Evolutionary conservation across 345 rosid genomes (phyloP).

Genomic region (Limnanthes douglasii): DNA sequence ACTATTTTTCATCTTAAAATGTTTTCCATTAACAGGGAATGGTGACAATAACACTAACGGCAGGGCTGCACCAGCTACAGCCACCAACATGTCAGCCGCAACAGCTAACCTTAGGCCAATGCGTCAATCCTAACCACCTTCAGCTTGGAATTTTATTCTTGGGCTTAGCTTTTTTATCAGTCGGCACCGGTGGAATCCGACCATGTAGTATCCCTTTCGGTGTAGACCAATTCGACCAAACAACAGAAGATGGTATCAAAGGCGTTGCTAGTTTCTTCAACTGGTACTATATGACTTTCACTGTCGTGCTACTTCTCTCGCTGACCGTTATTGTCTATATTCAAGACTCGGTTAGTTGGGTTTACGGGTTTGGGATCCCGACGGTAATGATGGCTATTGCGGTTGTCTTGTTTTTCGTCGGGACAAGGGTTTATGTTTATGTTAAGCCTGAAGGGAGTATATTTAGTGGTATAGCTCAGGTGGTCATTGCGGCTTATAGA

Average conservation of each 20-base stretch:
- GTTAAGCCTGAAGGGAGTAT: constrained; percentile 57
- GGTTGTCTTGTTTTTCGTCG: constrained; percentile 35
- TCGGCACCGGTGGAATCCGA: constrained; percentile 62
- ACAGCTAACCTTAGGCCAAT: constrained; percentile 7
- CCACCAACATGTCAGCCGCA: constrained; percentile 31
- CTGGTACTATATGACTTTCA: constrained; percentile 51
- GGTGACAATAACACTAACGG: constrained; percentile 46
- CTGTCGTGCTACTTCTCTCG: constrained; percentile 31
- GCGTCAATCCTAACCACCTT: constrained; percentile 15
- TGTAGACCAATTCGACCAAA: constrained; percentile 57
- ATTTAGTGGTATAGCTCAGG: constrained; percentile 35
- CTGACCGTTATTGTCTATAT: constrained; percentile 42
- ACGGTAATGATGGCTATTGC: constrained; percentile 39
- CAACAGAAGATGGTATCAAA: constrained; percentile 41
- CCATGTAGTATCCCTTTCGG: constrained; percentile 81
- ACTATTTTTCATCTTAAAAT: constrained; percentile 1
- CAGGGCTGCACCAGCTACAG: constrained; percentile 49
- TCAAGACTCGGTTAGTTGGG: constrained; percentile 61
- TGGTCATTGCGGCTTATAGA: constrained; percentile 34
- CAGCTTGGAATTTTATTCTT: constrained; percentile 31
- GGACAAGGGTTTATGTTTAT: constrained; percentile 42
- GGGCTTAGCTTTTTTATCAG: constrained; percentile 30
- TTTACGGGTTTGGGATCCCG: constrained; percentile 51
- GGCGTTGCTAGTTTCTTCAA: constrained; percentile 59
- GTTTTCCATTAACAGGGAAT: constrained; percentile 40